phyloP scores from a whole-genome alignment of 148 eudicot genomes.

The Polygonum aviculare region DNA sequence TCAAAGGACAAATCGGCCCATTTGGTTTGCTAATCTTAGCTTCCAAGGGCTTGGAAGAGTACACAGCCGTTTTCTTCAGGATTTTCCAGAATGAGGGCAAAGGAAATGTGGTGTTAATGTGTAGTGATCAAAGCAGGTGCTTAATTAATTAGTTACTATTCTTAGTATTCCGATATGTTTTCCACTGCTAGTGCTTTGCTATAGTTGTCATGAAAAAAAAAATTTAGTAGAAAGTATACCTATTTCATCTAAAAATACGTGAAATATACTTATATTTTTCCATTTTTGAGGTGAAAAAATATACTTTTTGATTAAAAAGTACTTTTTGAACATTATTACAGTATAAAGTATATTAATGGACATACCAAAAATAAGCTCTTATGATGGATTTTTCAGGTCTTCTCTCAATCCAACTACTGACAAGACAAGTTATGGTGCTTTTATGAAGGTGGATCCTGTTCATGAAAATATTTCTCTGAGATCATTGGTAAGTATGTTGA shows the following conservation, averaged over 20 bases:
- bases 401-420: constrained; percentile 34
- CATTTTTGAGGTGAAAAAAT: too few species aligned
- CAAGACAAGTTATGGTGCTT: constrained; percentile 42
- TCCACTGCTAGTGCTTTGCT: too few species aligned
- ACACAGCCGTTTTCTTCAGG: constrained; percentile 31
- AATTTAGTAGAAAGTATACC: too few species aligned
- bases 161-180: too few species aligned
- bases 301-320: too few species aligned
- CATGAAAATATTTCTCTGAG: constrained; percentile 37
- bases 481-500: constrained; percentile 24
- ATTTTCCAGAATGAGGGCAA: constrained; percentile 16
- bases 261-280: too few species aligned
- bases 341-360: too few species aligned
- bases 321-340: too few species aligned
- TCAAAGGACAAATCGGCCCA: constrained; percentile 23
- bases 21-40: constrained; percentile 30
- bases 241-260: too few species aligned
- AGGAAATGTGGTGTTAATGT: constrained; percentile 27
- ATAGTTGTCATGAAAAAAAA: too few species aligned
- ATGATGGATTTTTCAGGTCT: constrained; percentile 16
- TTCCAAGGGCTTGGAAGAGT: constrained; percentile 25
- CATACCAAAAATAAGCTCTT: too few species aligned
- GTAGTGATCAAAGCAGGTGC: constrained; percentile 31
- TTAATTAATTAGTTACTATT: neutral
- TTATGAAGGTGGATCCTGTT: constrained; percentile 45